Conservation (phyloP, 805 yeast species). For the Starmerella floricola region DNA sequence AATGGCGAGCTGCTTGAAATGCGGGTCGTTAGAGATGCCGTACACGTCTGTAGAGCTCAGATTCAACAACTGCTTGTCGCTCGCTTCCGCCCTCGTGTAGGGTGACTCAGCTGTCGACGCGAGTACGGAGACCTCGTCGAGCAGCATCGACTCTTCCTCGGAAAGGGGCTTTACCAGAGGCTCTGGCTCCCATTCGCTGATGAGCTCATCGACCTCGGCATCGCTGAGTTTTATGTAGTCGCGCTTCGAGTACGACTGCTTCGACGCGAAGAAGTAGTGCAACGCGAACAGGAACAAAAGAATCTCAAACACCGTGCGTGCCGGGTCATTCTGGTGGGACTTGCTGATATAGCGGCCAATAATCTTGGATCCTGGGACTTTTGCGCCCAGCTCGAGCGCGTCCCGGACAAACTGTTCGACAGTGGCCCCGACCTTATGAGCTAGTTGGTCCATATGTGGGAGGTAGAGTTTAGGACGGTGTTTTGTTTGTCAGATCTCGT, state of each 20-base stretch:
- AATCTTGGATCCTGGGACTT: conserved; percentile 33
- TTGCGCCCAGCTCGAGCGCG: conserved; percentile 13
- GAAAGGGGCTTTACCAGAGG: conserved; percentile 51
- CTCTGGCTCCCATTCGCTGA: conserved; percentile 87
- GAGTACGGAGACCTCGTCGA: conserved; percentile 51
- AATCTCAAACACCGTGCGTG: conserved; percentile 72
- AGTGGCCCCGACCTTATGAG: conserved; percentile 18
- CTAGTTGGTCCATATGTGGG: conserved; percentile 21
- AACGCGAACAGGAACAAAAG: conserved; percentile 69
- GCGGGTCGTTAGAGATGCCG: conserved; percentile 41
- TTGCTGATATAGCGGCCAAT: conserved; percentile 55
- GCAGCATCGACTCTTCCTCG: conserved; percentile 37
- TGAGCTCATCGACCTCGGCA: conserved; percentile 64
- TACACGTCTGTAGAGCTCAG: conserved; percentile 63
- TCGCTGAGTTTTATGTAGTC: conserved; percentile 44
- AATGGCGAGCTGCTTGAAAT: conserved; percentile 43
- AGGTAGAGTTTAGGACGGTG: too few relatives aligned
- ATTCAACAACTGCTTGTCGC: conserved; percentile 40
- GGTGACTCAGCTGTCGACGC: conserved; percentile 13
- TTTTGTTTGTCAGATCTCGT: not conserved
- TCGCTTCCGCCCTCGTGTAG: not conserved
- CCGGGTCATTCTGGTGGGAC: conserved; percentile 88
- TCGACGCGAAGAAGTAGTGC: conserved; percentile 67
- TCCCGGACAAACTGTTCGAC: conserved; percentile 20
- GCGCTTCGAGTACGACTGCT: conserved; percentile 61